Evolutionary conservation across 352 stramenopile genomes (phyloP), one percentile per base, ranked within the genome.

Genomic region (Globisporangium yorkense): DNA sequence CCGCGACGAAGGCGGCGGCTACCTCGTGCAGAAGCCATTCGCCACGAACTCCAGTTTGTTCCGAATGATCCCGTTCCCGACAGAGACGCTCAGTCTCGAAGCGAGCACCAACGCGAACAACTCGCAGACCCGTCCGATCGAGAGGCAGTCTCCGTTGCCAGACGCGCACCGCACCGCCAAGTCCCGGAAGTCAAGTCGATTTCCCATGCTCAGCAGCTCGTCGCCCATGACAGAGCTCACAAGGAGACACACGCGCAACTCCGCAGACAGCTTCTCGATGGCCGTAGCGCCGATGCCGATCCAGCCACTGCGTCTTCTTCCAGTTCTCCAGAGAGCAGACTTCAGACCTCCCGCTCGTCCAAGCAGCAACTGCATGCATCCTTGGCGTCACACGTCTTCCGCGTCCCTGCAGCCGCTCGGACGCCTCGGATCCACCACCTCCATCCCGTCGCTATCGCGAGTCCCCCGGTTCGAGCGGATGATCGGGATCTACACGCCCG

Each of bases 401-500:
- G 12, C n/a, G 2, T 27, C n/a, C 44, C 31, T 10, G 3, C 43
- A 43, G 43, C 43, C 41, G 6, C 5, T 31, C 13, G 41, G 29
- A 2, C 24, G 41, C 31, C 45, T 51, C 18, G 37, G 37, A 43
- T 27, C 24, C 24, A 16, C 2, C 37, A 13, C 37, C 10, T 18
- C 37, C 27, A 37, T 46, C 18, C 27, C 59, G 24, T 35, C 27
- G 1, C 20, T 44, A 35, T 5, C 13, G 45, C 12, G 24, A 35
- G 27, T 33, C 45, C 16, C 39, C 35, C 12, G n/a, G 50, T 35
- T 15, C n/a, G 63, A 48, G 47, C 69, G 73, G 20, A 81, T 74
- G 46, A 88, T 92, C 55, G 81, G 81, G 15, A 75, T 75, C 43
- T 92, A 92, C 56, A 67, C 66, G 15, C 82, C 82, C 0, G 63